Evolutionary conservation across 768 basidiomycete species (phyloP).

Genomic region (Mycena floridula): DNA sequence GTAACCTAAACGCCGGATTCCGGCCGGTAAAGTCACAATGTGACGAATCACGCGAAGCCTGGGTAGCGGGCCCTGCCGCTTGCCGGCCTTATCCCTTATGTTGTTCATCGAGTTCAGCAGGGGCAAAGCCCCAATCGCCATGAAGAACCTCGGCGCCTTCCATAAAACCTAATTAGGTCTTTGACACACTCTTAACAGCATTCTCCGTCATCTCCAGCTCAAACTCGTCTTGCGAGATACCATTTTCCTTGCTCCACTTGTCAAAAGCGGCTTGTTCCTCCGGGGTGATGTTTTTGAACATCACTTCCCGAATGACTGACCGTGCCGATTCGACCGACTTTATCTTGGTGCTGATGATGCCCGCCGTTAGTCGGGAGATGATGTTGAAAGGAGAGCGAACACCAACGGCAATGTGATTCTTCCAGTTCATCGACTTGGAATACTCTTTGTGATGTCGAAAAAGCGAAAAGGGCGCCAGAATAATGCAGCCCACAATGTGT

Average conservation of each 20-base stretch:
- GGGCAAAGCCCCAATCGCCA: conserved; percentile 44
- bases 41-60: no score
- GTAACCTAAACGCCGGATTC: no score
- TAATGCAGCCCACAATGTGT: conserved; percentile 38
- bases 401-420: conserved; percentile 39
- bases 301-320: conserved; percentile 26
- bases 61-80: no score
- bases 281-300: conserved; percentile 31
- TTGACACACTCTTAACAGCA: conserved; percentile 38
- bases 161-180: conserved; percentile 46
- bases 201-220: conserved; percentile 35
- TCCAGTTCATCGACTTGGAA: conserved; percentile 37
- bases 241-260: conserved; percentile 34
- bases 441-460: conserved; percentile 40
- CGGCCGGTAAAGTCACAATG: no score
- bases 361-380: conserved; percentile 23
- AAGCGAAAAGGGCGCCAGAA: conserved; percentile 41
- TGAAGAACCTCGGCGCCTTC: conserved; percentile 35
- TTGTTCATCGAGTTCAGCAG: conserved; percentile 35
- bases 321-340: conserved; percentile 34
- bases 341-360: conserved; percentile 27
- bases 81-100: no score
- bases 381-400: conserved; percentile 36
- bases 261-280: conserved; percentile 33
- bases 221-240: conserved; percentile 34